These are phyloP conservation scores for Dimargaris cristalligena DNA, from an alignment of 192 early-diverging fungal genomes.

Conservation along the genomic window DNA sequence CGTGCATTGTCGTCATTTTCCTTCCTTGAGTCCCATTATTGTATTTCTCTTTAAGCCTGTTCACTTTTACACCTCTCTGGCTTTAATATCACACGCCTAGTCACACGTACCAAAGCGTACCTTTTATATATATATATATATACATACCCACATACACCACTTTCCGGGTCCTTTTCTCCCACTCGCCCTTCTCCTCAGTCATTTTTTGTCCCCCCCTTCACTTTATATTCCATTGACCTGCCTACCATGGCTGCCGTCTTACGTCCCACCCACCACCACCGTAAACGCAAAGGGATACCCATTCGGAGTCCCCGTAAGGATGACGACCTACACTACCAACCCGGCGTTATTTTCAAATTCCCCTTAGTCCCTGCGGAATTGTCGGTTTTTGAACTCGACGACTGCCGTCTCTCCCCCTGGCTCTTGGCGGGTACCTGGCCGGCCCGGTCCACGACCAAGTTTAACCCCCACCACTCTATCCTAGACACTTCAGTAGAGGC, in stretches of 20 bases:
- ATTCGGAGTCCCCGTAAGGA: constrained; percentile 28
- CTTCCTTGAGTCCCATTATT: neutral
- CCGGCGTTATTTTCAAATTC: constrained; percentile 32
- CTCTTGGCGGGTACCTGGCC: constrained; percentile 8
- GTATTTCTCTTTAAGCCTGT: neutral
- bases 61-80: neutral
- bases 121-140: neutral
- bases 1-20: neutral
- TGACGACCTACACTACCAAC: constrained; percentile 25
- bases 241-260: neutral
- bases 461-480: neutral
- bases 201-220: neutral
- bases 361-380: constrained; percentile 12
- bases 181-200: neutral
- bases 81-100: neutral
- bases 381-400: neutral
- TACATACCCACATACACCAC: neutral
- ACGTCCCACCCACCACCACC: constrained; percentile 10
- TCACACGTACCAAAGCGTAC: neutral
- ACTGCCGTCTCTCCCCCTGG: neutral
- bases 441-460: neutral
- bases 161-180: neutral
- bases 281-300: constrained; percentile 31
- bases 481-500: constrained; percentile 17
- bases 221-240: neutral